Percentiles rank a stretch among this genome's conserved stretches.
Evolutionary conservation across 441 rosid species (phyloP).

Genomic region (Syzygium malaccense): DNA sequence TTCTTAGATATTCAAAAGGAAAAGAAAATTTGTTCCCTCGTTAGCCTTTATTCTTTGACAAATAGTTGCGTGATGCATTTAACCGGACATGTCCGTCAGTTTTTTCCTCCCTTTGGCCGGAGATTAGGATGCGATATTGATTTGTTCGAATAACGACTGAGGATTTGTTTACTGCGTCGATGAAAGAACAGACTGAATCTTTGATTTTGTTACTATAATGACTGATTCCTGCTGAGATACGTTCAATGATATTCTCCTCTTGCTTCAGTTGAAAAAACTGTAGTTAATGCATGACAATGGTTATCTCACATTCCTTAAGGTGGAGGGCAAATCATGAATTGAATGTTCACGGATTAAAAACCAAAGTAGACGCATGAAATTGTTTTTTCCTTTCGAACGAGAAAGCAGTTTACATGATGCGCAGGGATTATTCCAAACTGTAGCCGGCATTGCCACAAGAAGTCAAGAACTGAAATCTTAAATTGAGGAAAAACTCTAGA

Average conservation of each 20-base stretch:
- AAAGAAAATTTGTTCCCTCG: neutral
- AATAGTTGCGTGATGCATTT: neutral
- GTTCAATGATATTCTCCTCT: neutral
- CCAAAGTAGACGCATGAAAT: neutral
- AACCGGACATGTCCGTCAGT: neutral
- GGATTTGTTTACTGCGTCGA: neutral
- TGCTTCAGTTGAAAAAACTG: neutral
- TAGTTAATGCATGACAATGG: neutral
- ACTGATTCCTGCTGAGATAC: neutral
- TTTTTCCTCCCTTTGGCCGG: neutral
- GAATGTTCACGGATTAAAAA: neutral
- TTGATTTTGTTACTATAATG: neutral
- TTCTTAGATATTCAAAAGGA: neutral
- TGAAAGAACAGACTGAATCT: neutral
- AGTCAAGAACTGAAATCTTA: neutral
- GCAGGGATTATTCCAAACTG: neutral
- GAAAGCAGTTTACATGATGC: neutral
- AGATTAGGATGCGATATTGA: neutral
- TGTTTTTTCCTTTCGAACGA: neutral
- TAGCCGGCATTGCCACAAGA: neutral
- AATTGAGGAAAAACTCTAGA: neutral
- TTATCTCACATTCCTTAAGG: neutral
- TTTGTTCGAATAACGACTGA: neutral
- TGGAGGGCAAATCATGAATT: neutral
- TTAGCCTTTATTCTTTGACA: neutral